phyloP scores from a whole-genome alignment of 2,329 filamentous ascomycete genomes.

The Bipolaris bicolor region DNA sequence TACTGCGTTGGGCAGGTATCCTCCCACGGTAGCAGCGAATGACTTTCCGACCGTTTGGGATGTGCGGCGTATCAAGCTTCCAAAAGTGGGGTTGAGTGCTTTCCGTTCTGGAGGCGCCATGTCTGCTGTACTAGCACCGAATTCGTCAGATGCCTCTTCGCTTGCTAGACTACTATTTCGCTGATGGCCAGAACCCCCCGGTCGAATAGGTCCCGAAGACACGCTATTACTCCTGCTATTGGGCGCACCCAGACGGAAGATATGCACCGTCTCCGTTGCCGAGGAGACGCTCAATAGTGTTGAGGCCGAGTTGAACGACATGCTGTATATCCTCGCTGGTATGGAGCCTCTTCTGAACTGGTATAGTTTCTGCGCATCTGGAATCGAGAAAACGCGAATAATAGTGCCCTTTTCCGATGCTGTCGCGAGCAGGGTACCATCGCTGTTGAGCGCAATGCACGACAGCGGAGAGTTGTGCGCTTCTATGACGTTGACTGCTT shows the following conservation, averaged over 20 bases:
- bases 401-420: conserved; percentile 98
- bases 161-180: conserved; percentile 53
- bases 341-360: conserved; percentile 96
- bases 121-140: conserved; percentile 47
- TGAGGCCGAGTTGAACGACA: conserved; percentile 96
- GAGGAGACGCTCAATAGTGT: conserved; percentile 95
- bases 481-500: conserved; percentile 94
- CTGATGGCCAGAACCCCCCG: conserved; percentile 41
- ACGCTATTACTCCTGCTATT: conserved; percentile 45
- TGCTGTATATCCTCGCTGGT: conserved; percentile 94
- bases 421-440: conserved; percentile 89
- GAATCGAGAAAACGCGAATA: conserved; percentile 92
- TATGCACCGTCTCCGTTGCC: conserved; percentile 93
- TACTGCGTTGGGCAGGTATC: conserved; percentile 90
- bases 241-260: conserved; percentile 73
- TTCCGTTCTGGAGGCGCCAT: conserved; percentile 43
- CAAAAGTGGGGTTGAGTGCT: conserved; percentile 73
- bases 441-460: conserved; percentile 88
- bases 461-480: conserved; percentile 91
- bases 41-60: conserved; percentile 92
- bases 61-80: conserved; percentile 89
- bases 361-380: conserved; percentile 88
- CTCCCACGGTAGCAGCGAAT: conserved; percentile 86
- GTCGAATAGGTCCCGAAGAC: conserved; percentile 33
- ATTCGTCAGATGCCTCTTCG: conserved; percentile 50